A percentile compares a stretch with the other conserved stretches of the same genome.
Conservation (phyloP, 495 filamentous ascomycete species). For the Sphaerosporella brunnea region DNA sequence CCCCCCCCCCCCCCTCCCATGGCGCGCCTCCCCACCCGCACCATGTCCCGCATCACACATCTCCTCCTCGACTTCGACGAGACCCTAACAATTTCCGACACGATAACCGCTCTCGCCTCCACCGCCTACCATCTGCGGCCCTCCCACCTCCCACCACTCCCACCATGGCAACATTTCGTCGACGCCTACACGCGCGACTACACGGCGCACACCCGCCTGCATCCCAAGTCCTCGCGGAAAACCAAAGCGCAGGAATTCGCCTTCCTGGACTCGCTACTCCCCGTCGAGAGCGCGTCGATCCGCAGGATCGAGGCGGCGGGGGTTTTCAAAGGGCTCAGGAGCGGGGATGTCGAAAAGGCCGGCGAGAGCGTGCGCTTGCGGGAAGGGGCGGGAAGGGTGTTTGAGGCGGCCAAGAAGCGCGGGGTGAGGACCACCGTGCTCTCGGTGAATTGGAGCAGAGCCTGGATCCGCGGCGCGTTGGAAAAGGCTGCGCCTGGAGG, state of each 20-base stretch:
- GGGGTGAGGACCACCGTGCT: slow-evolving; percentile 13
- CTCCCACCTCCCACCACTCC: neutral
- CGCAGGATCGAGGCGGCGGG: slow-evolving; percentile 15
- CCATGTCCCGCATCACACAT: neutral
- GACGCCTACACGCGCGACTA: slow-evolving; percentile 12
- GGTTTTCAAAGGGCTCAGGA: slow-evolving; percentile 14
- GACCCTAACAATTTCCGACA: slow-evolving; percentile 22
- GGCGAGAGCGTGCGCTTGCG: slow-evolving; percentile 7
- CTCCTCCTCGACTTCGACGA: slow-evolving; percentile 23
- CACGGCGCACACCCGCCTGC: neutral
- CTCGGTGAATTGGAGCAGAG: slow-evolving; percentile 21
- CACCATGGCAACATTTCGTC: slow-evolving; percentile 12
- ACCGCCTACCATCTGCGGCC: slow-evolving; percentile 11
- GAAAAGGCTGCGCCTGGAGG: neutral
- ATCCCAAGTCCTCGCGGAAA: slow-evolving; percentile 6
- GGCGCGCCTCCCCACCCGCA: neutral
- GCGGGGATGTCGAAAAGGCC: neutral
- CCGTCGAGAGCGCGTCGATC: slow-evolving; percentile 16
- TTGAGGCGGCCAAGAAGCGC: neutral
- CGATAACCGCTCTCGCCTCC: slow-evolving; percentile 13
- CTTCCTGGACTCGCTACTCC: slow-evolving; percentile 10
- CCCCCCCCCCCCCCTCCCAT: neutral
- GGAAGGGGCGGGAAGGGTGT: slow-evolving; percentile 10
- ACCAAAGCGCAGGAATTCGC: slow-evolving; percentile 12
- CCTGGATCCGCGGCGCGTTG: slow-evolving; percentile 17